These are phyloP conservation scores for Fusarium buxicola DNA, from an alignment of 2,329 filamentous ascomycete species.

Conservation along the genomic window DNA sequence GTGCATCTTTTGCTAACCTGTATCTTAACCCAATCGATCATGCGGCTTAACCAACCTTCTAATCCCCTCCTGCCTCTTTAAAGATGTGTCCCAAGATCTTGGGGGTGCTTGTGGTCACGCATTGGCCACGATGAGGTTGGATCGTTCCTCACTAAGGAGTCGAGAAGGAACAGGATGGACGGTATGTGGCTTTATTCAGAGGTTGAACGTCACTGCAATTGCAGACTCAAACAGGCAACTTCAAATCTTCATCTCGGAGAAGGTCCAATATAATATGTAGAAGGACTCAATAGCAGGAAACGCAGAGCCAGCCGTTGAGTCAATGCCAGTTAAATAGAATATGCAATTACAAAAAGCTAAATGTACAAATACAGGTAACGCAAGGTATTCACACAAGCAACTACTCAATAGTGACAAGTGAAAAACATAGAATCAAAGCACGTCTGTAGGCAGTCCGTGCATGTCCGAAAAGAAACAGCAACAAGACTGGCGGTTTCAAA, in stretches of 20 bases:
- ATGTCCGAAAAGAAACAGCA: constrained; percentile 19
- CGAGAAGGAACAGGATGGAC: neutral
- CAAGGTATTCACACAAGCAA: constrained; percentile 14
- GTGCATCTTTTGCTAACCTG: neutral
- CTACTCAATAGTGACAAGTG: constrained; percentile 35
- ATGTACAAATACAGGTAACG: constrained; percentile 23
- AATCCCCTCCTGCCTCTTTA: neutral
- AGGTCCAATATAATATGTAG: neutral
- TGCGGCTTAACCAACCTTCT: neutral
- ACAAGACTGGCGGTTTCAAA: constrained; percentile 1
- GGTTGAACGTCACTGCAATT: neutral
- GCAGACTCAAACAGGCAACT: neutral
- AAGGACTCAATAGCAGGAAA: neutral
- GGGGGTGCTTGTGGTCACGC: neutral
- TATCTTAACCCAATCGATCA: too few relatives aligned
- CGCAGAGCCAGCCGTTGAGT: neutral
- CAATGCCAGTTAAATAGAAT: constrained; percentile 7
- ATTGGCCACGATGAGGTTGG: neutral
- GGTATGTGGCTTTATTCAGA: neutral
- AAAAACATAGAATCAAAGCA: constrained; percentile 27
- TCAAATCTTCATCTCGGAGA: too few relatives aligned
- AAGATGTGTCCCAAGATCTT: neutral
- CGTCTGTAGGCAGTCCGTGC: constrained; percentile 16
- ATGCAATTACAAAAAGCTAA: constrained; percentile 39
- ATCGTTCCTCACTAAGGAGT: too few relatives aligned